Percentiles rank a stretch among this genome's conserved stretches.
Conservation (phyloP, 352 stramenopile species). For the Globisporangium nodosum region DNA sequence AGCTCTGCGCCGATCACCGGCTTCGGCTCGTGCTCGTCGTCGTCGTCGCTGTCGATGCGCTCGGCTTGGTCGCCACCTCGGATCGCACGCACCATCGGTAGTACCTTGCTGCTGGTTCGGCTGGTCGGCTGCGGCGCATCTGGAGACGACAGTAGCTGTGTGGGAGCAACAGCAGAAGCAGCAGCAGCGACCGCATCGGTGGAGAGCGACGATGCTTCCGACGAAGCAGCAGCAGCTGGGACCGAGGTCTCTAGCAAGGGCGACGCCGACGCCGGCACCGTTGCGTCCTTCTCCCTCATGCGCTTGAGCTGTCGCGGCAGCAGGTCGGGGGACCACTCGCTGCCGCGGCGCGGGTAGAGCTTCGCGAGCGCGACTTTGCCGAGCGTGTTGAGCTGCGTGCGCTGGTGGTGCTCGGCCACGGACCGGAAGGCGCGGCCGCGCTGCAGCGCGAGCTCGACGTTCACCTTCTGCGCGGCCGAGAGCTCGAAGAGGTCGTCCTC, state of each 20-base stretch:
- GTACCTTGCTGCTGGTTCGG: background rate
- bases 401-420: constrained; percentile 52
- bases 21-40: background rate
- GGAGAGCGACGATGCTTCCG: background rate
- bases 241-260: too few relatives aligned
- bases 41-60: background rate
- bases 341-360: constrained; percentile 47
- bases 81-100: background rate
- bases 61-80: background rate
- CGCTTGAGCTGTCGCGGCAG: constrained; percentile 56
- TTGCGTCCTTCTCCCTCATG: constrained; percentile 27
- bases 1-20: background rate
- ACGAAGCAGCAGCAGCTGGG: background rate
- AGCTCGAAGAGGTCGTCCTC: constrained; percentile 69
- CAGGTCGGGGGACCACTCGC: constrained; percentile 69
- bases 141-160: background rate
- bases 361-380: constrained; percentile 64
- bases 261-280: background rate
- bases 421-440: constrained; percentile 50
- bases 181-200: too few relatives aligned
- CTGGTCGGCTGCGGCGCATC: background rate
- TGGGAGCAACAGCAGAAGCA: too few relatives aligned
- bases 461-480: constrained; percentile 34
- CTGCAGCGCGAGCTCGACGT: constrained; percentile 49
- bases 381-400: constrained; percentile 46